phyloP scores from a whole-genome alignment of 2,329 filamentous ascomycete species.

The Corynespora cassiicola region DNA sequence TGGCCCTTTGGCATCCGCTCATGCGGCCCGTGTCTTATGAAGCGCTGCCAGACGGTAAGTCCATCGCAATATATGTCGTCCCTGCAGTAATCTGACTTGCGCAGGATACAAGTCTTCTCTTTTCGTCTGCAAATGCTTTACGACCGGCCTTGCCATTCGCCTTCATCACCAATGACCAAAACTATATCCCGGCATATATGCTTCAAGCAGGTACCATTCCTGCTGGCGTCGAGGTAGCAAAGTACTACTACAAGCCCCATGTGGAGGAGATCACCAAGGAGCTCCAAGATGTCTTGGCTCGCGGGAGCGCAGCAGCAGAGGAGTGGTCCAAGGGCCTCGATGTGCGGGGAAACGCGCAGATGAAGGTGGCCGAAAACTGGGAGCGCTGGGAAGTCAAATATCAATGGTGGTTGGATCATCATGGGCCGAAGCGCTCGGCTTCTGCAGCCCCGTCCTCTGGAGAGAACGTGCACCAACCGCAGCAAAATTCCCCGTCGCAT shows the following conservation, averaged over 20 bases:
- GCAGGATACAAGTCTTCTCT: conserved; percentile 73
- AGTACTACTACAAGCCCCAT: conserved; percentile 70
- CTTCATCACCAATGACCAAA: conserved; percentile 66
- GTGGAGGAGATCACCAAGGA: conserved; percentile 68
- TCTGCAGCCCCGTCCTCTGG: conserved; percentile 20
- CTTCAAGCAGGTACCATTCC: conserved; percentile 61
- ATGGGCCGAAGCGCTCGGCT: conserved; percentile 18
- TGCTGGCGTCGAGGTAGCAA: conserved; percentile 62
- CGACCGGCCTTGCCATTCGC: conserved; percentile 73
- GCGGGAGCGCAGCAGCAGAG: conserved; percentile 72
- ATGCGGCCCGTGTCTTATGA: conserved; percentile 71
- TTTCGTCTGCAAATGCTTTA: conserved; percentile 68
- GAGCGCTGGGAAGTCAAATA: conserved; percentile 71
- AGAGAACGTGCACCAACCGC: conserved; percentile 23
- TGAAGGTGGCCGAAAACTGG: conserved; percentile 71
- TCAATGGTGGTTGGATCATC: conserved; percentile 29
- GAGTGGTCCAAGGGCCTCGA: conserved; percentile 83
- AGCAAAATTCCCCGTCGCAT: conserved; percentile 31
- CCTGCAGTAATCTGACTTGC: conserved; percentile 5
- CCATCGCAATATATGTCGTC: conserved; percentile 1
- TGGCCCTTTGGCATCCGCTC: conserved; percentile 74
- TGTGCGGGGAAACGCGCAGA: conserved; percentile 64
- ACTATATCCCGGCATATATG: conserved; percentile 64
- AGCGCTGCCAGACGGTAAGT: conserved; percentile 69
- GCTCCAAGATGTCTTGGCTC: conserved; percentile 67